Percentiles rank a stretch among this genome's conserved stretches.
Evolutionary conservation across 2,329 filamentous ascomycete species (phyloP).

Genomic region (Neofusicoccum umdonicola): DNA sequence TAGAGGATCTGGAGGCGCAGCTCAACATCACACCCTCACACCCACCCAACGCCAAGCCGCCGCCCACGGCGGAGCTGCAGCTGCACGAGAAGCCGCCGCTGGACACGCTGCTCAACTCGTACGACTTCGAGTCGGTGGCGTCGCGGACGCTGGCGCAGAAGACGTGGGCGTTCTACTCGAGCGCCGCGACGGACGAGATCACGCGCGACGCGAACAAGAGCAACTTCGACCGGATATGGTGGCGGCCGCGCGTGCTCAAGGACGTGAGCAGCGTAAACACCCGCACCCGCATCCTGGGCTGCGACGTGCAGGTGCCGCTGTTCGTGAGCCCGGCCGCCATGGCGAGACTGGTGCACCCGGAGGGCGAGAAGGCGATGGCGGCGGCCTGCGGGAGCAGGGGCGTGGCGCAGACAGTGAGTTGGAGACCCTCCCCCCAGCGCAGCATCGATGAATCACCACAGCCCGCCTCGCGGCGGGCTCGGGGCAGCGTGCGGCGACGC

Average conservation of each 20-base stretch:
- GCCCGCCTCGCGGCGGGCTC: background rate
- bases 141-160: conserved; percentile 36
- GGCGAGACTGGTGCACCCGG: conserved; percentile 36
- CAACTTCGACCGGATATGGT: conserved; percentile 45
- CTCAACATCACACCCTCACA: conserved; percentile 21
- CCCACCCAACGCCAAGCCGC: conserved; percentile 19
- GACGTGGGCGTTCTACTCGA: conserved; percentile 49
- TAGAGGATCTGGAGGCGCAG: conserved; percentile 12
- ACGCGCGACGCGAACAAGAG: conserved; percentile 45
- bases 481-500: background rate
- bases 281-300: conserved; percentile 34
- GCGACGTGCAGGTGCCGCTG: conserved; percentile 30
- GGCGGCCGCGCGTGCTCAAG: conserved; percentile 47
- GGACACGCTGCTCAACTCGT: conserved; percentile 45
- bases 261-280: conserved; percentile 39
- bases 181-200: conserved; percentile 50
- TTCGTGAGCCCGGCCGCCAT: conserved; percentile 39
- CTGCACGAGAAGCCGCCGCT: conserved; percentile 44
- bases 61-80: conserved; percentile 30
- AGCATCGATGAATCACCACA: background rate
- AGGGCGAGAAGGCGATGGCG: conserved; percentile 39
- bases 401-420: conserved; percentile 32
- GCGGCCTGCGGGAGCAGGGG: conserved; percentile 22
- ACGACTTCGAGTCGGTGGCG: conserved; percentile 47
- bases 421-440: background rate